phyloP scores from a whole-genome alignment of 2,329 filamentous ascomycete genomes.

The Cadophora malorum region DNA sequence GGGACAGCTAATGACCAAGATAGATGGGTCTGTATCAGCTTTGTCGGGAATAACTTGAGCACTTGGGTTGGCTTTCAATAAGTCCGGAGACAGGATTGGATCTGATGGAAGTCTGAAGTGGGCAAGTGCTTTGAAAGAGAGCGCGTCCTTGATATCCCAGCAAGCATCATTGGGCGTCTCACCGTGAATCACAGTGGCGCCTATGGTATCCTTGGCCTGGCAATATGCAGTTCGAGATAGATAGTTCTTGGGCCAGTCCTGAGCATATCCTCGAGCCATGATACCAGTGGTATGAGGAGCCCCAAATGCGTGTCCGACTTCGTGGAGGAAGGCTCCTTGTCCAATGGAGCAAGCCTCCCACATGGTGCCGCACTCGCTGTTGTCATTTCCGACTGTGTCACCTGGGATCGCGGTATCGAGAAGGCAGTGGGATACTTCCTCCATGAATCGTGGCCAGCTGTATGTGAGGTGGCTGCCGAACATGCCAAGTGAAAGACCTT shows the following conservation, averaged over 20 bases:
- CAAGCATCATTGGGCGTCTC: conserved; percentile 62
- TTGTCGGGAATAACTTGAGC: conserved; percentile 34
- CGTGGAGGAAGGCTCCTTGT: conserved; percentile 75
- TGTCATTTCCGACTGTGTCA: conserved; percentile 50
- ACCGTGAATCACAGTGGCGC: conserved; percentile 45
- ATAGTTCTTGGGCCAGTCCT: conserved; percentile 53
- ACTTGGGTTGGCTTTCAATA: conserved; percentile 25
- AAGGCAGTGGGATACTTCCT: conserved; percentile 65
- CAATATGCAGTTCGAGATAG: conserved; percentile 45
- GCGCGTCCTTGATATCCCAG: conserved; percentile 72
- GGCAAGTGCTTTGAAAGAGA: conserved; percentile 71
- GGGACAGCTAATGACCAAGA: conserved; percentile 36
- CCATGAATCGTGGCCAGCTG: conserved; percentile 72
- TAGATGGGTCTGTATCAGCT: conserved; percentile 23
- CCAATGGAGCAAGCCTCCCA: conserved; percentile 57
- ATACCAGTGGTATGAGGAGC: conserved; percentile 72
- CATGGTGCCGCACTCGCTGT: conserved; percentile 51
- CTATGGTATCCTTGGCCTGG: conserved; percentile 44
- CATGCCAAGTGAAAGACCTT: conserved; percentile 69
- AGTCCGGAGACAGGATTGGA: conserved; percentile 44
- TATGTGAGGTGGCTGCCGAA: conserved; percentile 76
- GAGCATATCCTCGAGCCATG: conserved; percentile 58
- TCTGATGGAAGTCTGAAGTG: conserved; percentile 73
- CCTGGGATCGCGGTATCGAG: conserved; percentile 48
- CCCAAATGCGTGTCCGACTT: conserved; percentile 73